Evolutionary conservation across 2,329 filamentous ascomycete genomes (phyloP).

Genomic region (Penicillium sp.): DNA sequence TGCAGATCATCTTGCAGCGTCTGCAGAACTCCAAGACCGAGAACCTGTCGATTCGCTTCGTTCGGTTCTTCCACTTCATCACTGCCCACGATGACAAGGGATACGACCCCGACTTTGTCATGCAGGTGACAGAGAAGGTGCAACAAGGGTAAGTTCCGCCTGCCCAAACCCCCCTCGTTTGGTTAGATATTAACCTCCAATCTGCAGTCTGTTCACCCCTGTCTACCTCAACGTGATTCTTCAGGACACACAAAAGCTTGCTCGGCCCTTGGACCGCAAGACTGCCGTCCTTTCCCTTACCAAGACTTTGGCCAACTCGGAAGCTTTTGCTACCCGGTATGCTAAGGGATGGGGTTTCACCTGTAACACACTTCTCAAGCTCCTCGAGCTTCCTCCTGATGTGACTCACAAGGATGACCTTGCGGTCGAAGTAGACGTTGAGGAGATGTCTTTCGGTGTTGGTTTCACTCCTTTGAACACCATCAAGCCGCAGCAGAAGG

Average conservation of each 20-base stretch:
- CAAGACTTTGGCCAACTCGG: constrained; percentile 84
- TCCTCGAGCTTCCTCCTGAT: constrained; percentile 85
- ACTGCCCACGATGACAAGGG: constrained; percentile 75
- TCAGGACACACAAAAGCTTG: constrained; percentile 82
- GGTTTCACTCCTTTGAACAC: constrained; percentile 94
- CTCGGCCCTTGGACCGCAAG: constrained; percentile 86
- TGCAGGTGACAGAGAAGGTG: constrained; percentile 76
- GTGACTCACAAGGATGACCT: constrained; percentile 69
- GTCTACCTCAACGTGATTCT: constrained; percentile 87
- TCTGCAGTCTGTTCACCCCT: constrained; percentile 68
- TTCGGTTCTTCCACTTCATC: constrained; percentile 91
- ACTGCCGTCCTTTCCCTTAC: constrained; percentile 89
- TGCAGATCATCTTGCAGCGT: constrained; percentile 76
- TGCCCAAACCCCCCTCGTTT: not conserved
- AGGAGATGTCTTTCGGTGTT: constrained; percentile 91
- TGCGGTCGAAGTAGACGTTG: constrained; percentile 84
- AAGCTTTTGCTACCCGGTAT: constrained; percentile 77
- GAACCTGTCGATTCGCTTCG: constrained; percentile 80
- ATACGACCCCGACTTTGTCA: constrained; percentile 90
- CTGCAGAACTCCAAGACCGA: constrained; percentile 74
- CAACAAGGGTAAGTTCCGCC: constrained; percentile 59
- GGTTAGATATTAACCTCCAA: not conserved
- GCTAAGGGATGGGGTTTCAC: constrained; percentile 85
- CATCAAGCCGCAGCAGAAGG: constrained; percentile 69
- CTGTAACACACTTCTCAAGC: constrained; percentile 81